Conservation (phyloP, 1,284 basidiomycete species). For the Boletellus sp. region DNA sequence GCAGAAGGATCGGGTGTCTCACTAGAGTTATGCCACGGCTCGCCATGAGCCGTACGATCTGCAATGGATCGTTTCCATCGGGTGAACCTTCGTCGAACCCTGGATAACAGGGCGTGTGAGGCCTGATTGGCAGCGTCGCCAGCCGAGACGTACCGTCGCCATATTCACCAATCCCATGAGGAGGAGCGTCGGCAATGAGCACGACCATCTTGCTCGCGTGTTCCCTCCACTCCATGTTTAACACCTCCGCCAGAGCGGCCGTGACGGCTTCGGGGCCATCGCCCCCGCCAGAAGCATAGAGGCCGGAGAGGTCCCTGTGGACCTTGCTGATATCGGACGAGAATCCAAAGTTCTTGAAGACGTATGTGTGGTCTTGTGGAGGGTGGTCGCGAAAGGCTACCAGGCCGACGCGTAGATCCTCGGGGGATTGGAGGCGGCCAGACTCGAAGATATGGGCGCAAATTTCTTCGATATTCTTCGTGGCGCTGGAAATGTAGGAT, state of each 20-base stretch:
- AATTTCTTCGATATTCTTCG: conserved; percentile 96
- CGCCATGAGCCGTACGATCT: conserved; percentile 88
- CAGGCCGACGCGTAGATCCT: conserved; percentile 88
- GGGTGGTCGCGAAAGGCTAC: conserved; percentile 93
- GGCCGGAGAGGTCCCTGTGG: conserved; percentile 76
- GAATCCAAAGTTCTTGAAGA: conserved; percentile 93
- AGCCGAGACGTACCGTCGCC: conserved; percentile 69
- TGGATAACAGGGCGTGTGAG: conserved; percentile 32
- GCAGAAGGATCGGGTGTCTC: conserved; percentile 9
- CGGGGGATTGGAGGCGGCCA: conserved; percentile 79
- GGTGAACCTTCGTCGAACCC: conserved; percentile 90
- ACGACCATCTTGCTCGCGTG: conserved; percentile 93
- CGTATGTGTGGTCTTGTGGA: conserved; percentile 91
- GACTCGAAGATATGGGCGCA: conserved; percentile 95
- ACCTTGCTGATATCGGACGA: conserved; percentile 87
- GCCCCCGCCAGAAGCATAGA: conserved; percentile 93
- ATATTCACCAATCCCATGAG: conserved; percentile 91
- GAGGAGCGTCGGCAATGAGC: conserved; percentile 95
- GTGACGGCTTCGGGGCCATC: conserved; percentile 99
- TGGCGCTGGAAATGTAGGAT: conserved; percentile 85
- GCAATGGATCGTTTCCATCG: conserved; percentile 89
- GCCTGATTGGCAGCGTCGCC: conserved; percentile 1
- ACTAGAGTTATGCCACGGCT: conserved; percentile 86
- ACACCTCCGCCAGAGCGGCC: conserved; percentile 83
- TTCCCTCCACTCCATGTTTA: conserved; percentile 89